Base-by-base conservation (phyloP, 192 early-diverging fungal species). In the Obelidium mucronatum region DNA sequence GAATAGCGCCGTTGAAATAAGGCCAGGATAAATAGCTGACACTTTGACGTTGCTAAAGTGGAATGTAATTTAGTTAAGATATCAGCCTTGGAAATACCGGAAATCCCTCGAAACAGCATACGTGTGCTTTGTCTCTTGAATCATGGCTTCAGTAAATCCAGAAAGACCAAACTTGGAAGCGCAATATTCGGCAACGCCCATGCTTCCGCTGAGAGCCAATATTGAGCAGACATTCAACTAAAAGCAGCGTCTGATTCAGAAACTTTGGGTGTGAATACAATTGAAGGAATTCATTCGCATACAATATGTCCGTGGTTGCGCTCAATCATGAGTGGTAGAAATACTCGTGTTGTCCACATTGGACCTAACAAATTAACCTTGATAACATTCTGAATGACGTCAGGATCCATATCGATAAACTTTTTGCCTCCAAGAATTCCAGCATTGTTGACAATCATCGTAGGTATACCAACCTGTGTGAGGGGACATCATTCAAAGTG, bases 371-470 rank as follows among this genome's bases (percentile, higher is more conserved):
- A 81, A 73, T 95, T 95, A 65, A 92, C 87, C 48, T 90, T 72
- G 44, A 94, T 82, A 3, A 89, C 88, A 51, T 78, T 81, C 73
- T 88, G 75, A 67, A 94, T 90, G 24, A 92, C 89, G 3, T 82
- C 77, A 51, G 84, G 82, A 3, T 86, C 86, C 80, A 87, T 77
- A 31, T 94, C 92, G 28, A 88, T 55, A 51, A 93, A 83, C 22
- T 82, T 77, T 76, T 89, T 90, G 33, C 87, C 90, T 60, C 69
- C 73, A 28, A 93, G 87, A 61, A 93, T 90, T 2, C 91, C 94
- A 22, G 93, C 94, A 78, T 94, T 94, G 79, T 94, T 94, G 51
- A 96, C 77, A 1, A 96, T 65, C 68, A 94, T 89, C 3, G 93
- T 96, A 17, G 93, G 91, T 59, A 90, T 78, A 17, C 92, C 94